Evolutionary conservation across 2,329 filamentous ascomycete genomes (phyloP).

Genomic region (Aurifilum marmelostoma): DNA sequence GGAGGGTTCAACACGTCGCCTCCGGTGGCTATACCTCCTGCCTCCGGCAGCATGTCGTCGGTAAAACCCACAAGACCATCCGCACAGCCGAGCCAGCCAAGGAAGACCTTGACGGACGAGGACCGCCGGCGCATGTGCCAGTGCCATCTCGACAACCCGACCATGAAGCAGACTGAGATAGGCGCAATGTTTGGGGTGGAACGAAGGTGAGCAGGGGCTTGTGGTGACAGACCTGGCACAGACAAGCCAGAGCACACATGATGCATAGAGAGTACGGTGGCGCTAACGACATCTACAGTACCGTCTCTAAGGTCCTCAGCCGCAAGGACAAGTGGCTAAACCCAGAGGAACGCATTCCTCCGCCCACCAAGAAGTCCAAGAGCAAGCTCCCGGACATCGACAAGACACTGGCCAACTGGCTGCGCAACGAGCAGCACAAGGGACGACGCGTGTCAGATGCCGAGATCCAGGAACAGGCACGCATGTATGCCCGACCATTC

Average conservation of each 20-base stretch:
- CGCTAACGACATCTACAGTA: slow-evolving; percentile 61
- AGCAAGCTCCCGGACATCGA: slow-evolving; percentile 90
- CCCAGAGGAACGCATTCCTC: slow-evolving; percentile 75
- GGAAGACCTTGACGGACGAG: slow-evolving; percentile 87
- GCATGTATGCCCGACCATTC: slow-evolving; percentile 76
- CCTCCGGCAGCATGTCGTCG: slow-evolving; percentile 54
- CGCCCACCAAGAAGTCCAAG: slow-evolving; percentile 81
- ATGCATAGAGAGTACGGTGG: slow-evolving; percentile 10
- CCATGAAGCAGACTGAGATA: slow-evolving; percentile 93
- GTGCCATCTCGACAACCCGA: slow-evolving; percentile 88
- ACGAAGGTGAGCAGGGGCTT: slow-evolving; percentile 71
- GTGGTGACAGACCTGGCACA: neutral
- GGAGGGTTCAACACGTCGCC: slow-evolving; percentile 62
- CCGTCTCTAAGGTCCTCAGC: slow-evolving; percentile 95
- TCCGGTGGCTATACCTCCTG: slow-evolving; percentile 61
- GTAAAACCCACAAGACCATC: slow-evolving; percentile 47
- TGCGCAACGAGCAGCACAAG: slow-evolving; percentile 76
- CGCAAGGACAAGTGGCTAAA: slow-evolving; percentile 94
- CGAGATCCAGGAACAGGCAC: slow-evolving; percentile 83
- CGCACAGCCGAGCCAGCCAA: slow-evolving; percentile 63
- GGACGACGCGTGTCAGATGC: slow-evolving; percentile 75
- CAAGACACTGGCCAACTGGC: slow-evolving; percentile 85
- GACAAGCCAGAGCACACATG: neutral
- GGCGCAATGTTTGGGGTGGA: slow-evolving; percentile 95
- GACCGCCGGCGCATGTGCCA: slow-evolving; percentile 93